phyloP scores from a whole-genome alignment of 1,284 basidiomycete genomes.

The Athelia sp. region DNA sequence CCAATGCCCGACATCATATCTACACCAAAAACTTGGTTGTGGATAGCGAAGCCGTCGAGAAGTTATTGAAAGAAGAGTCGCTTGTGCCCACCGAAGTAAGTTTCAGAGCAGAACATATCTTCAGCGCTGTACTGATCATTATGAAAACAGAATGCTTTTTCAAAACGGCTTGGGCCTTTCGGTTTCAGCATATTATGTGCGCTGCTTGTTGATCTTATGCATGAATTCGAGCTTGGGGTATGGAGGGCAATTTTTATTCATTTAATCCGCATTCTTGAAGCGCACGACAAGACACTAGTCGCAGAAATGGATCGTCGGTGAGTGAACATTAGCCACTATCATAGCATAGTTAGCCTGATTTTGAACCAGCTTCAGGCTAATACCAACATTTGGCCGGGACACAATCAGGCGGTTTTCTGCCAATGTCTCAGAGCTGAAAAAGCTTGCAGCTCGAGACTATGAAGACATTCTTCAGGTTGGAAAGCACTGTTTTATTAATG shows the following conservation, averaged over 20 bases:
- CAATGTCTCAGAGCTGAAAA: conserved; percentile 17
- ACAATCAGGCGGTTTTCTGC: conserved; percentile 16
- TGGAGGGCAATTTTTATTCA: conserved; percentile 22
- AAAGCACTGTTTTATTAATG: not conserved
- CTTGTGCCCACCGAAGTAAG: conserved; percentile 14
- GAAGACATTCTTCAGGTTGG: conserved; percentile 23
- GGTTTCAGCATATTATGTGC: conserved; percentile 14
- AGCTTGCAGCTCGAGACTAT: conserved; percentile 19
- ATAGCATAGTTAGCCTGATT: too few species aligned
- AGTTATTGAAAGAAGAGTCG: conserved; percentile 8
- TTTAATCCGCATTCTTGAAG: conserved; percentile 19
- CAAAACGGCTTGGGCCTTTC: conserved; percentile 1
- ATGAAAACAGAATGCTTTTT: conserved; percentile 22
- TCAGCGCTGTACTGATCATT: too few species aligned
- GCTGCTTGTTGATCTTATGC: conserved; percentile 19
- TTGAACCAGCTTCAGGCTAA: too few species aligned
- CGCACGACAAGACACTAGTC: conserved; percentile 6
- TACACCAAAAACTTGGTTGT: too few species aligned
- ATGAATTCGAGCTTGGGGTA: conserved; percentile 21
- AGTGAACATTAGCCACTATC: too few species aligned
- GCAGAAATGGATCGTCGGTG: conserved; percentile 10
- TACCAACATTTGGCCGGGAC: conserved; percentile 14
- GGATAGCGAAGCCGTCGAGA: too few species aligned
- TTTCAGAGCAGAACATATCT: too few species aligned
- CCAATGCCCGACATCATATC: not conserved